phyloP scores from a whole-genome alignment of 345 rosid genomes.

The Aethionema arabicum region DNA sequence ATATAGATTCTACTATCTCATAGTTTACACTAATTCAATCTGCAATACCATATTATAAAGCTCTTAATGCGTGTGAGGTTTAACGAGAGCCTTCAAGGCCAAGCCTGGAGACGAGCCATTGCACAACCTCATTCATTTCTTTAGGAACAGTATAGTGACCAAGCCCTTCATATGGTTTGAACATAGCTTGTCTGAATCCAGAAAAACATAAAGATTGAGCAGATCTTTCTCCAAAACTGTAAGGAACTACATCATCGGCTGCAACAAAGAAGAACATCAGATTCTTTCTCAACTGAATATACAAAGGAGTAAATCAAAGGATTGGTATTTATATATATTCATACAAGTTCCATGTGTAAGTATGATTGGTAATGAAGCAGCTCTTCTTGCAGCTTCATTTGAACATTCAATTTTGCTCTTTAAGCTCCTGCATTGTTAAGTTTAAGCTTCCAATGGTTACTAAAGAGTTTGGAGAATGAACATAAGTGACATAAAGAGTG shows the following conservation, averaged over 20 bases:
- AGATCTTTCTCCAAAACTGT: constrained; percentile 56
- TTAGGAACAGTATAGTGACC: constrained; percentile 89
- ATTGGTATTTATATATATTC: neutral
- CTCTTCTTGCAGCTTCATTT: constrained; percentile 50
- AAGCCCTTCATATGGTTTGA: constrained; percentile 43
- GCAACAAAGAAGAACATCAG: constrained; percentile 26
- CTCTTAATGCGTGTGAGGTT: constrained; percentile 10
- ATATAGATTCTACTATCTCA: constrained; percentile 17
- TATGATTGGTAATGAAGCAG: constrained; percentile 59
- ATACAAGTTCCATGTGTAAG: constrained; percentile 62
- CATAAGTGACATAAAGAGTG: neutral
- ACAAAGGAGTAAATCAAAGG: constrained; percentile 3
- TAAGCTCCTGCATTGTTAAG: constrained; percentile 46
- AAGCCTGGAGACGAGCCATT: constrained; percentile 67
- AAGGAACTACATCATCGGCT: constrained; percentile 71
- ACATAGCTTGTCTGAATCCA: constrained; percentile 46
- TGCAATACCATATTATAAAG: constrained; percentile 9
- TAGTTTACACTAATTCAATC: neutral
- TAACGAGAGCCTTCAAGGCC: constrained; percentile 69
- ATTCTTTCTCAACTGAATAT: neutral
- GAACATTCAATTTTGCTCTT: constrained; percentile 56
- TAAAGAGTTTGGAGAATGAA: neutral
- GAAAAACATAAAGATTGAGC: constrained; percentile 47
- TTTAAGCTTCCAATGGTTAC: constrained; percentile 9
- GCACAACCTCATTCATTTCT: constrained; percentile 79